Base-by-base conservation (phyloP, 1,284 basidiomycete species). In the Heterobasidion irregulare region DNA sequence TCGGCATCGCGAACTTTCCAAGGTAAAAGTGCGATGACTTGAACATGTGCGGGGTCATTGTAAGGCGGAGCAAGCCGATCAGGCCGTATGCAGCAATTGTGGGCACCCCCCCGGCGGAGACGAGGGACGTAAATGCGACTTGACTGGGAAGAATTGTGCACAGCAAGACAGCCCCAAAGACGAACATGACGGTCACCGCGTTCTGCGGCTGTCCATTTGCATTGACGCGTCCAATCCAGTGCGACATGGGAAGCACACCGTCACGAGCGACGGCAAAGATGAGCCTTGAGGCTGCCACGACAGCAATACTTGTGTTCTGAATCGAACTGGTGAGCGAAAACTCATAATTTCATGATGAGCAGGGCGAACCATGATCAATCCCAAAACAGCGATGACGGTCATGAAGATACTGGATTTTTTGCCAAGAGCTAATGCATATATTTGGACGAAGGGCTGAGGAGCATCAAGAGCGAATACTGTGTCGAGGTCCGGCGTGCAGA, bases 211-310 rank as follows among this genome's bases (percentile, higher is more conserved):
- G 87, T 2, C 88, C 85, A 15, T 78, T 69, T 0, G 68, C 58
- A 47, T 87, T 82, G 47, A 94, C 87, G 60, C 76, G 71, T 45
- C 88, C 83, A 54, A 94, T 88, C 91, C 89, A 94, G 8, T 71
- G 59, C 0, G 89, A 92, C 55, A 90, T 67, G 1, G 92, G 92
- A 15, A 94, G 75, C 0, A 94, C 89, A 35, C 92, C 92, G 62
- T 94, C 92, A 55, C 92, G 84, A 16, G 92, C 91, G 52, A 94
- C 87, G 13, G 91, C 92, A 62, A 88, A 94, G 47, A 94, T 78
- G 36, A 94, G 78, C 6, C 92, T 82, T 13, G 90, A 93, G 12
- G 91, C 82, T 2, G 91, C 92, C 32, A 93, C 89, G 56, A 94
- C 83, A 15, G 87, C 80, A 44, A 93, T 80, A 60, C 84, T 90